Evolutionary conservation across 1,139 yeast genomes (phyloP), one percentile per base, ranked within the genome.

Genomic region (Scheffersomyces quercinus): DNA sequence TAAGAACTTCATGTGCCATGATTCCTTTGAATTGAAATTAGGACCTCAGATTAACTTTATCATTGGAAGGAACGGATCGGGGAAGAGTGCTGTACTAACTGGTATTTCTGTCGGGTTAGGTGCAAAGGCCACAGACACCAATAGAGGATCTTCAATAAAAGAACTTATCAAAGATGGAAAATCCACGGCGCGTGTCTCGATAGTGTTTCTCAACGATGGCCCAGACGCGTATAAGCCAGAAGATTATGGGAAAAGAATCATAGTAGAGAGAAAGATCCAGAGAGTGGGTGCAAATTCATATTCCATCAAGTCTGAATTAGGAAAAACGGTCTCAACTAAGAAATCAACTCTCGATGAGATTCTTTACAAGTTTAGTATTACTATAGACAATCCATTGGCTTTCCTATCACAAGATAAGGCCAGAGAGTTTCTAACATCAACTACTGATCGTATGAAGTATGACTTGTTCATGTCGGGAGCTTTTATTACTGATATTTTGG

Each of bases 361-460:
- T 8, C 65, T 90, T 35, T 82, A 80, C 50, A 79, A 76, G 49
- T 89, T 86, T 59, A 82, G 86, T 37, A 84, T 93, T 38, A 83
- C 90, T 3, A 85, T 93, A 15, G 95, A 86, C 54, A 95, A 95
- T 56, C 98, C 98, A 6, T 81, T 95, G 78, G 89, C 96, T 2
- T 88, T 95, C 55, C 71, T 95, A 41, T 88, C 96, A 0, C 99
- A 95, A 62, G 98, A 95, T 55, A 88, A 85, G 48, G 99, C 99
- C 1, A 78, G 97, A 52, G 88, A 93, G 20, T 93, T 95, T 58
- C 69, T 95, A 44, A 85, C 95, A 0, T 81, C 83, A 26, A 81
- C 93, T 3, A 76, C 87, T 2, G 87, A 88, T 45, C 73, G 73
- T 36, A 82, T 80, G 40, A 88, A 90, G 61, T 91, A 82, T 61